Evolutionary conservation across 768 basidiomycete genomes (phyloP), one percentile per base, ranked within the genome.

Genomic region (Tephrocybe sp.): DNA sequence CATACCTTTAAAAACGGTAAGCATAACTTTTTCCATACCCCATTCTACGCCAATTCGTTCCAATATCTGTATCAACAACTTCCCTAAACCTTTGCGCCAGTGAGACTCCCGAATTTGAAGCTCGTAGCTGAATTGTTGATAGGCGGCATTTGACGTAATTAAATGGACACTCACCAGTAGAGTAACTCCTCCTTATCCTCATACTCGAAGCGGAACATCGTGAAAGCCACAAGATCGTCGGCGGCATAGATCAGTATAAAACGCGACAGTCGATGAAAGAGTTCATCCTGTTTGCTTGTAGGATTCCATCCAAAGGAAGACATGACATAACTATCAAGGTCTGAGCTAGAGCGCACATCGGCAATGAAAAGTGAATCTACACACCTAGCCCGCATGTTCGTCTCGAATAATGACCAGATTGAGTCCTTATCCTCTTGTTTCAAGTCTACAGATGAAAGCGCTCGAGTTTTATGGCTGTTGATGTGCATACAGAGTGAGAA

Each of bases 71-170:
- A 85, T 72, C 43, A 93, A 63, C 18, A 65, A 58, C 51, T 67
- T 78, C 0, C 90, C 91, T 0, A 89, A 65, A 2, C 90, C 88
- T 23, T 63, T 64, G 4, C 85, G 71, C 53, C 75, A 78, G 12
- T 59, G 65, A 1, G 58, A 39, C 32, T 66, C 43, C 0, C 72
- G 65, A 2, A 92, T 77, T 60, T 93, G 90, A 3, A 92, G 67
- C 45, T 93, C 91, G 62, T 93, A 93, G 63, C 90, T 93, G 36
- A 51, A 9, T n/a, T n/a, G n/a, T n/a, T n/a, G n/a, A n/a, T n/a
- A n/a, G n/a, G n/a, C n/a, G n/a, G n/a, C n/a, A n/a, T n/a, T n/a
- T n/a, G n/a, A n/a, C n/a, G n/a, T n/a, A n/a, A n/a, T n/a, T n/a
- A n/a, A n/a, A n/a, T n/a, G n/a, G n/a, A 39, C 36, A 58, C 65